A percentile compares a stretch with the other conserved stretches of the same genome.
These are phyloP conservation scores for Pleurotus salmoneostramineus DNA, from an alignment of 768 basidiomycete genomes.

Conservation along the genomic window DNA sequence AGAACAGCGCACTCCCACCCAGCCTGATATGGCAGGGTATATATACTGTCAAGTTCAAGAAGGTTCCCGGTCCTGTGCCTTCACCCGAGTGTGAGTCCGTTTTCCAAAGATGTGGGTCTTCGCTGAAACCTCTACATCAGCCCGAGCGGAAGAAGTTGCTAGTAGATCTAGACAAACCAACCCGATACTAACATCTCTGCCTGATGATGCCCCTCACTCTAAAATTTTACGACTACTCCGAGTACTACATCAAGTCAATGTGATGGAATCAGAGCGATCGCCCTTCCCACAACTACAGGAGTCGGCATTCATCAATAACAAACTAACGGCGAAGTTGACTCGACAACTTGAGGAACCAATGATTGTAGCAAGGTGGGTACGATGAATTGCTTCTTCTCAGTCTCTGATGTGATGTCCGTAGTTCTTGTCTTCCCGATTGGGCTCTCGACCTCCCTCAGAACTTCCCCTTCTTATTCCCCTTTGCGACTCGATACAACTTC, in stretches of 20 bases:
- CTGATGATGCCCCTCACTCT: conserved; percentile 79
- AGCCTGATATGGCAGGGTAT: conserved; percentile 86
- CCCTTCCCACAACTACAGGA: conserved; percentile 57
- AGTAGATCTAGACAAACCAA: conserved; percentile 51
- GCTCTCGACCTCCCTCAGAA: conserved; percentile 92
- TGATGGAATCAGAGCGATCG: conserved; percentile 63
- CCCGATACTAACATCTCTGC: conserved; percentile 72
- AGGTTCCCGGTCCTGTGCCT: conserved; percentile 79
- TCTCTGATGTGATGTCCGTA: conserved; percentile 23
- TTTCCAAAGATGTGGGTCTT: neutral
- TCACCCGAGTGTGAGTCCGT: conserved; percentile 46
- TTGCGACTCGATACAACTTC: conserved; percentile 96
- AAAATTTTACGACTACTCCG: conserved; percentile 90
- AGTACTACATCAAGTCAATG: conserved; percentile 80
- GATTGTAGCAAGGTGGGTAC: conserved; percentile 90
- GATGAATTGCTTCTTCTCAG: neutral
- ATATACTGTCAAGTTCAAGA: conserved; percentile 91
- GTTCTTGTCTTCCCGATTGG: conserved; percentile 97
- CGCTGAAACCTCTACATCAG: conserved; percentile 14
- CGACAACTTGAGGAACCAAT: conserved; percentile 97
- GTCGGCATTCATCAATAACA: conserved; percentile 93
- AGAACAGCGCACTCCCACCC: conserved; percentile 55
- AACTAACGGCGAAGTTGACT: conserved; percentile 95
- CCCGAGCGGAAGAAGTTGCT: conserved; percentile 38
- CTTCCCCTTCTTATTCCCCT: conserved; percentile 99